These are phyloP conservation scores for Debaryomyces coudertii DNA, from an alignment of 1,139 yeast genomes.

Conservation along the genomic window DNA sequence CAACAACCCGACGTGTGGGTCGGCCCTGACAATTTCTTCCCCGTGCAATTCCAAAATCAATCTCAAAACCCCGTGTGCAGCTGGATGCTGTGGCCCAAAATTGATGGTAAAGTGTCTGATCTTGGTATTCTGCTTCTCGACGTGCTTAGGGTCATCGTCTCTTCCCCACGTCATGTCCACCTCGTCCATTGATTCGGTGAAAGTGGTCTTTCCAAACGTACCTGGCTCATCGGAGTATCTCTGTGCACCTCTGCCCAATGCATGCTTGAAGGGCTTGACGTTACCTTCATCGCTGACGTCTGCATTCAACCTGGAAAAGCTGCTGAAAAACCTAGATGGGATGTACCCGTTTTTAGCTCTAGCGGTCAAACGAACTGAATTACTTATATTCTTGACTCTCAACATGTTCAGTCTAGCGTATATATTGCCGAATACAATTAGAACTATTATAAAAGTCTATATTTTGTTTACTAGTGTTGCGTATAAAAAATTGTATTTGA, in stretches of 20 bases:
- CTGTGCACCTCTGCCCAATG: slow-evolving; percentile 42
- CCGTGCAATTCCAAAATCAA: slow-evolving; percentile 85
- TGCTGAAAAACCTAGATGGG: slow-evolving; percentile 18
- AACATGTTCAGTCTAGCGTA: slow-evolving; percentile 19
- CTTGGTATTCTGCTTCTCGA: slow-evolving; percentile 54
- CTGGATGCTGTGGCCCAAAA: slow-evolving; percentile 95
- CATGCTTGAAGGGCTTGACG: slow-evolving; percentile 35
- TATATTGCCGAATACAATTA: slow-evolving; percentile 4
- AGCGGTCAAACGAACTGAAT: slow-evolving; percentile 15
- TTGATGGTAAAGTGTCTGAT: slow-evolving; percentile 87
- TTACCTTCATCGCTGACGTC: slow-evolving; percentile 20
- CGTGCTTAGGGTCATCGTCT: slow-evolving; percentile 49
- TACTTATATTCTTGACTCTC: slow-evolving; percentile 24
- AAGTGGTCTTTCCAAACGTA: slow-evolving; percentile 45
- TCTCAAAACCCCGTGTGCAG: slow-evolving; percentile 92
- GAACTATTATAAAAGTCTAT: slow-evolving; percentile 6
- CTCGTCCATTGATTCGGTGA: slow-evolving; percentile 50
- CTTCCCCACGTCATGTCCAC: slow-evolving; percentile 52
- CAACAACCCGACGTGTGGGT: slow-evolving; percentile 85
- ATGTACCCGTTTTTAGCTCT: slow-evolving; percentile 7
- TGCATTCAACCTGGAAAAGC: slow-evolving; percentile 20
- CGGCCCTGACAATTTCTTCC: slow-evolving; percentile 84
- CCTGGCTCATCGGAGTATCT: slow-evolving; percentile 38
- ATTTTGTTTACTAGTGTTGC: slow-evolving; percentile 1
- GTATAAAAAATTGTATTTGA: slow-evolving; percentile 8